phyloP scores from a whole-genome alignment of 306 rosid species.

The Medicago lupulina region DNA sequence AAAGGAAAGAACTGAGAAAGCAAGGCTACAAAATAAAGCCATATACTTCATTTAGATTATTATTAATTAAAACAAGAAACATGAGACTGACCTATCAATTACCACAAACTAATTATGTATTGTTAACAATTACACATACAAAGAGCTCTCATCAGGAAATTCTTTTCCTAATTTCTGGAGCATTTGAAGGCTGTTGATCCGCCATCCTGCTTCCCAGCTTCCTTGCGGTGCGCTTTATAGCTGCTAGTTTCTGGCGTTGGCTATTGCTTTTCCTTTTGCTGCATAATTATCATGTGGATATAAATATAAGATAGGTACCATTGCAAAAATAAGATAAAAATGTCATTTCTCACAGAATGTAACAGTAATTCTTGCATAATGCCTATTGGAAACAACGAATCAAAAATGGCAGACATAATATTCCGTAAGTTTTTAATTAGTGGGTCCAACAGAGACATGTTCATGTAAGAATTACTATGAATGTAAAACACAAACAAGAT shows the following conservation, averaged over 20 bases:
- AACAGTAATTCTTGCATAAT: not conserved
- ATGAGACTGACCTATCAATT: conserved; percentile 38
- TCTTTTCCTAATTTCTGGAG: conserved; percentile 57
- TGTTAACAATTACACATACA: conserved; percentile 42
- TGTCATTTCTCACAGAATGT: conserved; percentile 21
- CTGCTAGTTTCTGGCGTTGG: conserved; percentile 70
- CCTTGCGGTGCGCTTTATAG: conserved; percentile 66
- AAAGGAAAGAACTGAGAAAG: not conserved
- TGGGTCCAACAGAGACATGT: not conserved
- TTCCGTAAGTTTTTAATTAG: too few relatives aligned
- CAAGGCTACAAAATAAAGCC: conserved; percentile 13
- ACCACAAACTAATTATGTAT: conserved; percentile 43
- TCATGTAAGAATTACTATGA: conserved; percentile 8
- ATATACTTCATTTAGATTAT: conserved; percentile 28
- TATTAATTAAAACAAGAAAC: conserved; percentile 18
- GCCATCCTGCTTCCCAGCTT: conserved; percentile 66
- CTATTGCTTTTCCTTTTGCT: conserved; percentile 53
- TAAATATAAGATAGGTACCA: conserved; percentile 12
- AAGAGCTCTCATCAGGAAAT: conserved; percentile 56
- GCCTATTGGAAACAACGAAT: not conserved
- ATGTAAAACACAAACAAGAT: conserved; percentile 8
- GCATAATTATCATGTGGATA: conserved; percentile 22
- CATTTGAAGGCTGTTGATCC: conserved; percentile 47
- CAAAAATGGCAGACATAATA: too few relatives aligned
- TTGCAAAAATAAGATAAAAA: conserved; percentile 20